Evolutionary conservation across 169 alveolate genomes (phyloP).

Genomic region (Perkinsus olseni): DNA sequence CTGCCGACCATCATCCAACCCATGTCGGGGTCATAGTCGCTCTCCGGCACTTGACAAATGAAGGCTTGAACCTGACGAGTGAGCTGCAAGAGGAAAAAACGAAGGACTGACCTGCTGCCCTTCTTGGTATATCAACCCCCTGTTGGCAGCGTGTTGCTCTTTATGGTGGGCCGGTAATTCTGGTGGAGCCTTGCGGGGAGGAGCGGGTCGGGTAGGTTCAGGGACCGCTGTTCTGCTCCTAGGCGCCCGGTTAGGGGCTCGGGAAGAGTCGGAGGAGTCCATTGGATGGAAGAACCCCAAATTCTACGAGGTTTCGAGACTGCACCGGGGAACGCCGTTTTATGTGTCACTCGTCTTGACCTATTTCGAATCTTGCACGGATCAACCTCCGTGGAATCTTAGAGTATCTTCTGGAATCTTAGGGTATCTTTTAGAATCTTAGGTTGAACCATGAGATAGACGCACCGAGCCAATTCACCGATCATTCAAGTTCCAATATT

Average conservation of each 20-base stretch:
- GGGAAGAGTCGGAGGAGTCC: neutral
- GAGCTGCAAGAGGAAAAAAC: neutral
- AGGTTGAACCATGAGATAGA: no score
- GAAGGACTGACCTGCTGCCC: neutral
- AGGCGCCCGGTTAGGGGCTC: neutral
- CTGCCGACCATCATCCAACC: neutral
- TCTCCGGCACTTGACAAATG: neutral
- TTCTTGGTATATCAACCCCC: neutral
- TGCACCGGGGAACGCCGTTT: neutral
- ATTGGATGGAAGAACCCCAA: neutral
- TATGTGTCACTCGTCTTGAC: neutral
- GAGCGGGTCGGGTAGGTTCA: neutral
- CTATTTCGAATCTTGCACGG: no score
- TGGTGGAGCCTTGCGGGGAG: neutral
- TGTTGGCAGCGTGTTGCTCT: neutral
- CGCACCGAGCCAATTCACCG: no score
- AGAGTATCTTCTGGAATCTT: no score
- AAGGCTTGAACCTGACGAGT: neutral
- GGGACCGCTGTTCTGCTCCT: neutral
- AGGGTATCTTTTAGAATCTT: no score
- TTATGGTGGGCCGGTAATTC: neutral
- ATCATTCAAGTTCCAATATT: no score
- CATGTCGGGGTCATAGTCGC: neutral
- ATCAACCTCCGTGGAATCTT: no score
- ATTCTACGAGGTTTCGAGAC: neutral